A percentile compares a stretch with the other conserved stretches of the same genome.
These are phyloP conservation scores for Zygoascus sp. DNA, from an alignment of 1,139 yeast genomes.

Conservation along the genomic window DNA sequence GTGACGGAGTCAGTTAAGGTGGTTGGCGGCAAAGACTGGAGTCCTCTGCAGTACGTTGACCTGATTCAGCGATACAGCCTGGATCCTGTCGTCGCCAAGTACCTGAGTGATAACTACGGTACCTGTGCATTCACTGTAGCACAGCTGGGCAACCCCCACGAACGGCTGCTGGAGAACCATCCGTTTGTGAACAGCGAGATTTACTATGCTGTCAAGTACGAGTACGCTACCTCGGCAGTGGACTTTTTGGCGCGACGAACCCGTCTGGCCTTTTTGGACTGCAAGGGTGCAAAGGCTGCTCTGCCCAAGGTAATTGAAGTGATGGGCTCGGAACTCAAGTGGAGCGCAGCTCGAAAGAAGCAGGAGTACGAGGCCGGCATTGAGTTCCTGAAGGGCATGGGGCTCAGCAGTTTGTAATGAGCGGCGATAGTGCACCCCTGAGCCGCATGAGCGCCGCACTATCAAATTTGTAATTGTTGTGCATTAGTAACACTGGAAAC, in stretches of 20 bases:
- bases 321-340: conserved; percentile 72
- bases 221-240: conserved; percentile 80
- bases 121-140: conserved; percentile 71
- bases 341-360: conserved; percentile 62
- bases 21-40: conserved; percentile 69
- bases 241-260: conserved; percentile 94
- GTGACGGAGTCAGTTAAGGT: conserved; percentile 59
- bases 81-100: conserved; percentile 73
- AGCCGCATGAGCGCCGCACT: no score
- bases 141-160: conserved; percentile 43
- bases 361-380: conserved; percentile 42
- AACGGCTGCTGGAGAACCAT: conserved; percentile 51
- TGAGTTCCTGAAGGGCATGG: conserved; percentile 40
- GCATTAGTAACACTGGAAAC: no score
- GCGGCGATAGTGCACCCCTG: no score
- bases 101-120: conserved; percentile 84
- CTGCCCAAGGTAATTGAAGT: conserved; percentile 83
- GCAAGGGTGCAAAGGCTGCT: conserved; percentile 75
- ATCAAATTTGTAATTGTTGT: no score
- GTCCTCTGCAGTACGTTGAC: conserved; percentile 67
- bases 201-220: conserved; percentile 74
- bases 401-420: conserved; percentile 24
- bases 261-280: conserved; percentile 87
- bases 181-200: conserved; percentile 93
- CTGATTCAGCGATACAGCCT: conserved; percentile 75